A percentile compares a stretch with the other conserved stretches of the same genome.
Evolutionary conservation across 2,329 filamentous ascomycete genomes (phyloP).

Genomic region (Lachnellula suecica): DNA sequence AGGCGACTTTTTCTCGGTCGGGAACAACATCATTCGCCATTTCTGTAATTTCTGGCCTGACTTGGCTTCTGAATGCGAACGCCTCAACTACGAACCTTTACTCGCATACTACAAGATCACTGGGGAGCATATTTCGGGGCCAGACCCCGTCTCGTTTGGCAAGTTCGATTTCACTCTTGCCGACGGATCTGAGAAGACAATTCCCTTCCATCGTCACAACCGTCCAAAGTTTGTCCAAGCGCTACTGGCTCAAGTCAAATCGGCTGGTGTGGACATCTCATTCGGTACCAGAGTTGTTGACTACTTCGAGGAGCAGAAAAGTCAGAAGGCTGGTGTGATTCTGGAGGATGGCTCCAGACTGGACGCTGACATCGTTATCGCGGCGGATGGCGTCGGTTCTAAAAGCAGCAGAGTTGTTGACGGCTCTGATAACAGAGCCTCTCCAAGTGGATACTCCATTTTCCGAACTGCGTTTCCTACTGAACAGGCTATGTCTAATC

Average conservation of each 20-base stretch:
- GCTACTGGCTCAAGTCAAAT: slow-evolving; percentile 48
- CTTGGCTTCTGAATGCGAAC: slow-evolving; percentile 45
- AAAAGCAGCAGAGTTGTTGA: slow-evolving; percentile 22
- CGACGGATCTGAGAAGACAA: not conserved
- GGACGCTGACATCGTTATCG: slow-evolving; percentile 37
- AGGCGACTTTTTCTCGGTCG: slow-evolving; percentile 49
- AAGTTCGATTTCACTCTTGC: not conserved
- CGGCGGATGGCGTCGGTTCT: slow-evolving; percentile 37
- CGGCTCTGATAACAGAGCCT: slow-evolving; percentile 37
- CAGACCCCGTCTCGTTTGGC: slow-evolving; percentile 33
- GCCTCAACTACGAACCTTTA: slow-evolving; percentile 41
- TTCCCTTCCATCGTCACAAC: slow-evolving; percentile 45
- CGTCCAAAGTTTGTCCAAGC: slow-evolving; percentile 53
- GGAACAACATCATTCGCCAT: slow-evolving; percentile 49
- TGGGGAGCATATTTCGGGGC: slow-evolving; percentile 43
- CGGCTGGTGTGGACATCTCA: slow-evolving; percentile 50
- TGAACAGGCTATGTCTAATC: not conserved
- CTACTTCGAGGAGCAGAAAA: slow-evolving; percentile 46
- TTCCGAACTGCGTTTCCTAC: slow-evolving; percentile 26
- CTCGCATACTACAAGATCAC: slow-evolving; percentile 28
- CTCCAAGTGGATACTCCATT: slow-evolving; percentile 40
- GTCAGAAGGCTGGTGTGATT: slow-evolving; percentile 34
- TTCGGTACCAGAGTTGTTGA: slow-evolving; percentile 48
- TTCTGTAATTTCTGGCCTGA: slow-evolving; percentile 53
- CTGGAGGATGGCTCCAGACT: slow-evolving; percentile 45